phyloP scores from a whole-genome alignment of 2,329 filamentous ascomycete genomes.

The Alternaria sp. region DNA sequence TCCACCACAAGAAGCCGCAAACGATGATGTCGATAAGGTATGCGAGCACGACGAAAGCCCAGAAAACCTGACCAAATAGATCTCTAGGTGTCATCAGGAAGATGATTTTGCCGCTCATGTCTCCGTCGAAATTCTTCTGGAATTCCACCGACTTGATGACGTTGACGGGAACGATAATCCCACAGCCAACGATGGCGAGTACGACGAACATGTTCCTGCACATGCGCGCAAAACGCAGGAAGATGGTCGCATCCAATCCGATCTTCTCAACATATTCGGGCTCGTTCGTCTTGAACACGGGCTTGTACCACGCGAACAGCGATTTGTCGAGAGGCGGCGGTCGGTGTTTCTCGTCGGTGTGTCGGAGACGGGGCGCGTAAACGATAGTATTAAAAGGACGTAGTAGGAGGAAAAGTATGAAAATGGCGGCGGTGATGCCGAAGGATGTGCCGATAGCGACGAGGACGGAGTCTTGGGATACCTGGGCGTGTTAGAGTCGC shows the following conservation, averaged over 20 bases:
- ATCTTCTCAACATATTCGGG: conserved; percentile 78
- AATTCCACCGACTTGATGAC: conserved; percentile 46
- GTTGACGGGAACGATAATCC: conserved; percentile 83
- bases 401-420: conserved; percentile 83
- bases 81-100: conserved; percentile 52
- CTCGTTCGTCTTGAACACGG: conserved; percentile 80
- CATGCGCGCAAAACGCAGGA: conserved; percentile 89
- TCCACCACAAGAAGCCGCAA: conserved; percentile 84
- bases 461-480: conserved; percentile 69
- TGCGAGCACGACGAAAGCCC: conserved; percentile 65
- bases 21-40: conserved; percentile 77
- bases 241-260: conserved; percentile 89
- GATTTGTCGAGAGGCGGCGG: conserved; percentile 86
- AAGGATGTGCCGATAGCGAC: conserved; percentile 83
- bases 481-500: conserved; percentile 48
- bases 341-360: conserved; percentile 87
- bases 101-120: conserved; percentile 14
- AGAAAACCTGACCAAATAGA: conserved; percentile 59
- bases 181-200: conserved; percentile 74
- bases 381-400: conserved; percentile 91
- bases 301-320: conserved; percentile 85
- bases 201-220: conserved; percentile 85
- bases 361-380: conserved; percentile 91
- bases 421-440: conserved; percentile 74
- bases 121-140: conserved; percentile 15